Evolutionary conservation across 306 rosid genomes (phyloP).

Genomic region (Lagenaria siceraria): DNA sequence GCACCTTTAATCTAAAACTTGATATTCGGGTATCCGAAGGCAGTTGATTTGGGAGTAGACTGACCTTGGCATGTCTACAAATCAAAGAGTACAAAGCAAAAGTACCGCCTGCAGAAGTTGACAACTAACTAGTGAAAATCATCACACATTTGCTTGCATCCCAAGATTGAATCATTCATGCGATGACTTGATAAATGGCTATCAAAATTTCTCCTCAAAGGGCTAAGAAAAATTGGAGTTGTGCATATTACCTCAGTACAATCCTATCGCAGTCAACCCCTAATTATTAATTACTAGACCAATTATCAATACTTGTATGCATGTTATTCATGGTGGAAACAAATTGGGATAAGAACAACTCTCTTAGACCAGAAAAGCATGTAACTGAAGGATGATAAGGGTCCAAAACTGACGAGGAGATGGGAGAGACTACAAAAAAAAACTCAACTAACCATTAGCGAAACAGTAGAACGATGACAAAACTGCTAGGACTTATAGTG

Average conservation of each 20-base stretch:
- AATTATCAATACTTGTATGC: not conserved
- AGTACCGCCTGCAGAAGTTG: slow-evolving; percentile 77
- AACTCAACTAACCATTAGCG: not conserved
- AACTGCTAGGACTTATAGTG: not conserved
- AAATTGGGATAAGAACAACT: not conserved
- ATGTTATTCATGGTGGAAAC: not conserved
- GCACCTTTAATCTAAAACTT: slow-evolving; percentile 91
- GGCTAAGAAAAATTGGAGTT: not conserved
- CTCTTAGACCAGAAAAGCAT: not conserved
- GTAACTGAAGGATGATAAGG: not conserved
- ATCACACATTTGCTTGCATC: not conserved
- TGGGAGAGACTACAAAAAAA: not conserved
- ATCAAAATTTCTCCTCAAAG: not conserved
- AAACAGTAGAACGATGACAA: not conserved
- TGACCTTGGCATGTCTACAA: slow-evolving; percentile 98
- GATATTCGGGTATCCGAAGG: slow-evolving; percentile 93
- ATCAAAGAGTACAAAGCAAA: slow-evolving; percentile 97
- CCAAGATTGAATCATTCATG: not conserved
- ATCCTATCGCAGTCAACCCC: not conserved
- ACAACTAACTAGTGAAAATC: not conserved
- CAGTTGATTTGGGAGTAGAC: slow-evolving; percentile 95
- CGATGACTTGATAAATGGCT: not conserved
- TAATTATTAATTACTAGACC: not conserved
- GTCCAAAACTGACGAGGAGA: not conserved
- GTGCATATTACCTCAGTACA: not conserved